A percentile compares a stretch with the other conserved stretches of the same genome.
Conservation (phyloP, 108 stramenopile genomes). For the Nitzschia sp. region DNA sequence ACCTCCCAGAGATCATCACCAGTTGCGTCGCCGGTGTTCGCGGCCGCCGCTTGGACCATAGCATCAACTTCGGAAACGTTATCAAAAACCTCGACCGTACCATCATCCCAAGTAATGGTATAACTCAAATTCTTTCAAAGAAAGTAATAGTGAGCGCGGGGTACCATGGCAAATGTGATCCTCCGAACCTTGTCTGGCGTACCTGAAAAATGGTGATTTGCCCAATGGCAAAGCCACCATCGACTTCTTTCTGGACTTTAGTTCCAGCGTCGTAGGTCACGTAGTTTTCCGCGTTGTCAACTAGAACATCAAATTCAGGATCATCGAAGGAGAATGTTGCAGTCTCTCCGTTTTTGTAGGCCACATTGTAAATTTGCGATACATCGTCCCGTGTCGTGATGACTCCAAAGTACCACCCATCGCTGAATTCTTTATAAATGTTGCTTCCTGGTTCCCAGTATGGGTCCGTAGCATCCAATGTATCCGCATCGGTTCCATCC, state of each 20-base stretch:
- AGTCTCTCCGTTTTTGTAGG: neutral
- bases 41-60: neutral
- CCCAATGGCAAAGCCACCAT: neutral
- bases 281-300: neutral
- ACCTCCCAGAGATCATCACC: neutral
- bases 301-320: neutral
- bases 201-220: neutral
- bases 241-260: neutral
- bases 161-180: too few relatives aligned
- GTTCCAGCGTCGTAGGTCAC: neutral
- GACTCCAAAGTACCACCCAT: conserved; percentile 12
- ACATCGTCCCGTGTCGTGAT: neutral
- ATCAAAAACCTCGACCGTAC: neutral
- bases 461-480: neutral
- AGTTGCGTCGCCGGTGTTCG: neutral
- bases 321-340: neutral
- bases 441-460: neutral
- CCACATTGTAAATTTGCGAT: neutral
- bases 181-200: too few relatives aligned
- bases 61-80: neutral
- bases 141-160: too few relatives aligned
- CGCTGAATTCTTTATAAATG: neutral
- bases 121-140: neutral
- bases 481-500: neutral
- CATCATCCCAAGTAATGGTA: neutral